Base-by-base conservation (phyloP, 2,329 filamentous ascomycete genomes). In the Phialemonium atrogriseum region DNA sequence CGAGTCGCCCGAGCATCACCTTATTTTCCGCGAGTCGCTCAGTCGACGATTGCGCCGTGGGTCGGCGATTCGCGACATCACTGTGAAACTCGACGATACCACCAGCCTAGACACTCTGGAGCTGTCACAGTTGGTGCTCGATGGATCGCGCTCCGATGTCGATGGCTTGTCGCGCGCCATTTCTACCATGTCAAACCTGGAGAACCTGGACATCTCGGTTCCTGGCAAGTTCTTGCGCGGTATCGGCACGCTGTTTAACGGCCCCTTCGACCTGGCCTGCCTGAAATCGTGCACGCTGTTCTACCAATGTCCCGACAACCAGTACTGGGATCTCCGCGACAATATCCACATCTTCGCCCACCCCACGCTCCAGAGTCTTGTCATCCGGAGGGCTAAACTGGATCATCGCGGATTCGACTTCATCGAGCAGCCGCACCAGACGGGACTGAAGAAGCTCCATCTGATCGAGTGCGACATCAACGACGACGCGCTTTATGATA, bases 291-390 rank as follows among this genome's bases (percentile, higher is more conserved):
- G 65, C 51, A 59, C 54, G 3, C 48, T 69, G 20, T 68, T 60
- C 47, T 69, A 68, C 41, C 62, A 68, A 42, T 52, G 51, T 38
- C 52, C 56, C 10, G 52, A 60, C 31, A 52, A 59, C 30, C 50
- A 50, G 8, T 69, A 68, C 45, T 69, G 65, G 65, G 64, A 69
- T 40, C 52, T 69, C 23, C 63, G 60, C 36, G 63, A 66, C 37
- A 69, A 67, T 40, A 68, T 69, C 27, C 62, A 69, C 48, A 65
- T 69, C 30, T 69, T 69, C 36, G 53, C 60, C 4, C 65, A 69
- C 29, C 65, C 65, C 0, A 64, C 63, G 1, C 55, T 69, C 13
- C 64, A 68, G 42, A 56, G 49, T 5, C 56, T 69, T 4, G 54
- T 55, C 27, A 62, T 69, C 29, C 53, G 51, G 27, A 47, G 57